Conservation (phyloP, 1,139 yeast species). For the Eremothecium coryli region DNA sequence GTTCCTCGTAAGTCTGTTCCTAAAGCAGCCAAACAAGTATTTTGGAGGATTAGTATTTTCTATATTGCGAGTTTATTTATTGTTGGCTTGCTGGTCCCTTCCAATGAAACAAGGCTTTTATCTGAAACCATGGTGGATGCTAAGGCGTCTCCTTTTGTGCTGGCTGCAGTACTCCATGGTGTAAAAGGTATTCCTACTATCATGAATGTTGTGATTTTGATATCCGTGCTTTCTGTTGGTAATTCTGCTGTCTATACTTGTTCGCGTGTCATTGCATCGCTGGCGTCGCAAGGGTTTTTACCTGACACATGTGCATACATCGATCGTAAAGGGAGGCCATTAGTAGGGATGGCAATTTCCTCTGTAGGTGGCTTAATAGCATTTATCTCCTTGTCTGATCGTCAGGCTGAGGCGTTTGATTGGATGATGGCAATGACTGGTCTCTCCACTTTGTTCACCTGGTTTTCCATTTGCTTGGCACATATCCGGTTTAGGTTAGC, state of each 20-base stretch:
- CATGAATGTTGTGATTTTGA: constrained; percentile 43
- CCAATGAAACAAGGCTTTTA: constrained; percentile 32
- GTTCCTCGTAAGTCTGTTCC: constrained; percentile 71
- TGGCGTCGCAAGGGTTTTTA: constrained; percentile 55
- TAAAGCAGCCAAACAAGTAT: constrained; percentile 63
- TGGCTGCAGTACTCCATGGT: constrained; percentile 48
- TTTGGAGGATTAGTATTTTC: constrained; percentile 61
- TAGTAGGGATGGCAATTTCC: constrained; percentile 44
- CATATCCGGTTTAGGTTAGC: constrained; percentile 62
- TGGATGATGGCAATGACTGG: constrained; percentile 67
- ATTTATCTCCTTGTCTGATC: constrained; percentile 49
- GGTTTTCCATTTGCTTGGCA: constrained; percentile 56
- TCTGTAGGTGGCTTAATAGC: constrained; percentile 47
- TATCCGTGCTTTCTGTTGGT: constrained; percentile 67
- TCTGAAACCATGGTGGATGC: constrained; percentile 41
- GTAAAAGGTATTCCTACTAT: constrained; percentile 46
- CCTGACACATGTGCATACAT: constrained; percentile 57
- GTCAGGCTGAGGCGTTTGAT: constrained; percentile 48
- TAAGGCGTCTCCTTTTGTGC: constrained; percentile 53
- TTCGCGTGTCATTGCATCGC: constrained; percentile 56
- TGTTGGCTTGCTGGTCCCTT: constrained; percentile 41
- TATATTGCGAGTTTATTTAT: constrained; percentile 42
- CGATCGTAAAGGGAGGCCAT: constrained; percentile 61
- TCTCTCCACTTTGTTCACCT: constrained; percentile 55
- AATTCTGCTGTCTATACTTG: constrained; percentile 56